Conservation (phyloP, 1,284 basidiomycete species). For the Cystodermella granulosa region DNA sequence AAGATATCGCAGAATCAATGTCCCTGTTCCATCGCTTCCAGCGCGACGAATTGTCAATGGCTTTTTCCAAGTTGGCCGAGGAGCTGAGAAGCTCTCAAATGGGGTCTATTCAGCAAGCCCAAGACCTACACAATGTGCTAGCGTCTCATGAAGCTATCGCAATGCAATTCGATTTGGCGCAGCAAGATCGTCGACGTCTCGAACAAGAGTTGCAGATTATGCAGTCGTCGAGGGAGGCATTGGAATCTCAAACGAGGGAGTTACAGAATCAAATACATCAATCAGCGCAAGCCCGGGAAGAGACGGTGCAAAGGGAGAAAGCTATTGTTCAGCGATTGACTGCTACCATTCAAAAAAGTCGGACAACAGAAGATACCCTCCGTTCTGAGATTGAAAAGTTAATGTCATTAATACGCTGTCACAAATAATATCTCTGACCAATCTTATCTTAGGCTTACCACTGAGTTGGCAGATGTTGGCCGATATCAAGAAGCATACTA, state of each 20-base stretch:
- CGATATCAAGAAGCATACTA: slow-evolving; percentile 65
- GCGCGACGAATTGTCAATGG: slow-evolving; percentile 30
- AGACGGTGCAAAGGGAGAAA: slow-evolving; percentile 48
- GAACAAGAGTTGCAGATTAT: slow-evolving; percentile 30
- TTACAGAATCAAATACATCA: slow-evolving; percentile 14
- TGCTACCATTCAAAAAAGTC: slow-evolving; percentile 48
- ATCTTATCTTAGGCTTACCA: slow-evolving; percentile 44
- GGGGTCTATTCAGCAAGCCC: slow-evolving; percentile 34
- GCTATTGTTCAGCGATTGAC: slow-evolving; percentile 47
- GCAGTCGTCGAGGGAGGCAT: too few relatives aligned
- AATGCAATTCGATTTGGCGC: slow-evolving; percentile 37
- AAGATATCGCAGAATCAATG: background rate
- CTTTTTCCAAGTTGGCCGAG: slow-evolving; percentile 26
- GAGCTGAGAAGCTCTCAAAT: slow-evolving; percentile 28
- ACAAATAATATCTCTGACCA: background rate
- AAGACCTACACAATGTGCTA: slow-evolving; percentile 38
- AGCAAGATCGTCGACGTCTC: slow-evolving; percentile 33
- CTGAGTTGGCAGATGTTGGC: slow-evolving; percentile 55
- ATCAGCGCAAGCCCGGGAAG: slow-evolving; percentile 17
- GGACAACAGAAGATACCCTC: slow-evolving; percentile 59
- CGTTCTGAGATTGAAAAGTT: slow-evolving; percentile 60
- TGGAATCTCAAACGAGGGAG: too few relatives aligned
- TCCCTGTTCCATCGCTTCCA: slow-evolving; percentile 8
- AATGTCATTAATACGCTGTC: slow-evolving; percentile 18
- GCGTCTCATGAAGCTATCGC: slow-evolving; percentile 41